A percentile compares a stretch with the other conserved stretches of the same genome.
Evolutionary conservation across 2,329 filamentous ascomycete genomes (phyloP).

Genomic region (Arachnomyces sp.): DNA sequence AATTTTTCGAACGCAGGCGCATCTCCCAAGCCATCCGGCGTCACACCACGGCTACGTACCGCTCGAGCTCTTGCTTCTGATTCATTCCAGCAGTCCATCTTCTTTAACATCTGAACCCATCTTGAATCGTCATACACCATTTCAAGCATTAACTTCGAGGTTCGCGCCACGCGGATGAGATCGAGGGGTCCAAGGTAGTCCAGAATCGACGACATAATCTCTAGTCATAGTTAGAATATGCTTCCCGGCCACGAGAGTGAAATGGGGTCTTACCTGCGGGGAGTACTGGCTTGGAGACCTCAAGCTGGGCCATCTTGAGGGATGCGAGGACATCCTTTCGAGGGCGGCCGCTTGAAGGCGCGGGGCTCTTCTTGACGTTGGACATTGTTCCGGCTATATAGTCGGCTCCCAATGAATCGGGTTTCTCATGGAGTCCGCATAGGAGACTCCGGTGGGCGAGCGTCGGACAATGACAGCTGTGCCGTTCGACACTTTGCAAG

Average conservation of each 20-base stretch:
- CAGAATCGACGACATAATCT: constrained; percentile 80
- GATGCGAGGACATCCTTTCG: constrained; percentile 60
- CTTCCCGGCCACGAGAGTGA: constrained; percentile 5
- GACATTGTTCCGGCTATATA: constrained; percentile 36
- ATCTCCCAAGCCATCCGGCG: no score
- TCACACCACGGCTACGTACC: no score
- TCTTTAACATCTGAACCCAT: constrained; percentile 80
- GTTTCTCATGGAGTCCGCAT: no score
- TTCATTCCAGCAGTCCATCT: constrained; percentile 91
- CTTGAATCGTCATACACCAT: constrained; percentile 98
- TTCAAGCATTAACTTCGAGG: constrained; percentile 80
- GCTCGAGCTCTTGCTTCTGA: constrained; percentile 57
- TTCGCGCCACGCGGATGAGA: constrained; percentile 74
- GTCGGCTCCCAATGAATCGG: constrained; percentile 11
- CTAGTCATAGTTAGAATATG: constrained; percentile 39
- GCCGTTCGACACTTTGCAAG: no score
- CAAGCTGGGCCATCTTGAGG: constrained; percentile 71
- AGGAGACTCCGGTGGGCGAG: no score
- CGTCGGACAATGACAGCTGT: no score
- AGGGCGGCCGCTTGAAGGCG: constrained; percentile 23
- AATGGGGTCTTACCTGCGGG: constrained; percentile 60
- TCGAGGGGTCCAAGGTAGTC: constrained; percentile 82
- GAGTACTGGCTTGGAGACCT: constrained; percentile 67
- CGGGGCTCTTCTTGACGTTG: constrained; percentile 41
- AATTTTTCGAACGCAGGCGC: background rate